Percentiles rank a stretch among this genome's conserved stretches.
Conservation (phyloP, 1,139 yeast species). For the Debaryomyces subglobosus region DNA sequence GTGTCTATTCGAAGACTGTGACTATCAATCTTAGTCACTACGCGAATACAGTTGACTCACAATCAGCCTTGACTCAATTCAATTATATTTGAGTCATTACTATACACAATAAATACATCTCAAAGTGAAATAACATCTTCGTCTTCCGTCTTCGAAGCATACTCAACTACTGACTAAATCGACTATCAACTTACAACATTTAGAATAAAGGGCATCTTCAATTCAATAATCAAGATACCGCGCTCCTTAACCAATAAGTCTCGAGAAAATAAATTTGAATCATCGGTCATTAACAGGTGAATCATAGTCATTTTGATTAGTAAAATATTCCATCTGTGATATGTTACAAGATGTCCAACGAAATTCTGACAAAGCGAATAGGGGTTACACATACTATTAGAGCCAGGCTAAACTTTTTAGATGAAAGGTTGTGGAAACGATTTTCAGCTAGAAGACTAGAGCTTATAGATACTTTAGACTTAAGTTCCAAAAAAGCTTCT, state of each 20-base stretch:
- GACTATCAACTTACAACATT: not conserved
- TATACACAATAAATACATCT: not conserved
- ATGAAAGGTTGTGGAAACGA: constrained; percentile 84
- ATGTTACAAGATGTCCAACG: constrained; percentile 2
- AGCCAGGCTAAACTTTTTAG: constrained; percentile 69
- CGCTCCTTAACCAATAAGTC: constrained; percentile 1
- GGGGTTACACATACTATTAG: constrained; percentile 86
- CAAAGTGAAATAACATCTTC: too few relatives aligned
- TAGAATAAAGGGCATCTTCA: not conserved
- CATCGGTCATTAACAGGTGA: constrained; percentile 4
- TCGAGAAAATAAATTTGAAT: constrained; percentile 2
- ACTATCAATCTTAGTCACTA: not conserved
- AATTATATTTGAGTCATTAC: not conserved
- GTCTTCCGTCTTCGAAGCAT: not conserved
- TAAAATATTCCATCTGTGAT: not conserved
- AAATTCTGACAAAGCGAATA: constrained; percentile 12
- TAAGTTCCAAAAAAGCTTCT: constrained; percentile 81
- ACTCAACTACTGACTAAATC: not conserved
- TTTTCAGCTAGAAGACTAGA: constrained; percentile 88
- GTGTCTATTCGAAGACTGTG: not conserved
- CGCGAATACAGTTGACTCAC: not conserved
- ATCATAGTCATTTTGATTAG: constrained; percentile 1
- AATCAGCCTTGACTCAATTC: not conserved
- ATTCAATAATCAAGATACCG: not conserved
- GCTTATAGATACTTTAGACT: constrained; percentile 76